phyloP scores from a whole-genome alignment of 495 filamentous ascomycete genomes.

The Hypomontagnella monticulosa region DNA sequence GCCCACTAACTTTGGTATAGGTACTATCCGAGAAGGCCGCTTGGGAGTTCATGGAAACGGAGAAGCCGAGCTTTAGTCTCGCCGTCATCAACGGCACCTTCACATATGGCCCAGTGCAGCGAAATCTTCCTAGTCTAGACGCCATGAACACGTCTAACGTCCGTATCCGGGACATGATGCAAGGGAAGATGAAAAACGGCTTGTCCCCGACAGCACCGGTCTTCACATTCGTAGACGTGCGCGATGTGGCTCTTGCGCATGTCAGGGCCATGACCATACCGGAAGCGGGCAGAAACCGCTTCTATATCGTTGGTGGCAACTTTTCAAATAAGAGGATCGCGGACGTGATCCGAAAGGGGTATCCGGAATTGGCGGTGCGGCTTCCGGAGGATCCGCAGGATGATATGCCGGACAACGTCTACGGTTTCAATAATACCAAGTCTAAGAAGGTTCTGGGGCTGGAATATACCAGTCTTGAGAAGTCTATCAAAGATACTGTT shows the following conservation, averaged over 20 bases:
- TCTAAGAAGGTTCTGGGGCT: slow-evolving; percentile 50
- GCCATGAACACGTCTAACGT: slow-evolving; percentile 60
- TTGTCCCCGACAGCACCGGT: slow-evolving; percentile 53
- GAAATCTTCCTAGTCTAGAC: slow-evolving; percentile 42
- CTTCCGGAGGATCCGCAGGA: slow-evolving; percentile 46
- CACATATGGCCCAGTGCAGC: slow-evolving; percentile 56
- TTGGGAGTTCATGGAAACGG: slow-evolving; percentile 52
- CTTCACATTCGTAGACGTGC: slow-evolving; percentile 60
- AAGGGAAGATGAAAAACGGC: slow-evolving; percentile 41
- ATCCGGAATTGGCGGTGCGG: slow-evolving; percentile 37
- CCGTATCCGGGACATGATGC: slow-evolving; percentile 53
- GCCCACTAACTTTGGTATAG: slow-evolving; percentile 14
- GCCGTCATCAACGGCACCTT: slow-evolving; percentile 57
- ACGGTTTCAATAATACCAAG: slow-evolving; percentile 49
- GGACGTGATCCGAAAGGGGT: slow-evolving; percentile 40
- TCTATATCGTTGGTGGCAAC: slow-evolving; percentile 54
- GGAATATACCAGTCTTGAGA: slow-evolving; percentile 49
- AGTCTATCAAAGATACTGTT: slow-evolving; percentile 54
- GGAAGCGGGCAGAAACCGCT: slow-evolving; percentile 54
- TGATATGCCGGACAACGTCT: slow-evolving; percentile 52
- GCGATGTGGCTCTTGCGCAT: slow-evolving; percentile 59
- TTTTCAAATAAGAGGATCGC: slow-evolving; percentile 56
- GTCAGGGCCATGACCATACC: slow-evolving; percentile 49
- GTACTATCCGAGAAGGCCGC: slow-evolving; percentile 55
- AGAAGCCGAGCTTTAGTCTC: slow-evolving; percentile 52